These are phyloP conservation scores for Euphrasia arctica DNA, from an alignment of 305 asterid species.

Conservation along the genomic window DNA sequence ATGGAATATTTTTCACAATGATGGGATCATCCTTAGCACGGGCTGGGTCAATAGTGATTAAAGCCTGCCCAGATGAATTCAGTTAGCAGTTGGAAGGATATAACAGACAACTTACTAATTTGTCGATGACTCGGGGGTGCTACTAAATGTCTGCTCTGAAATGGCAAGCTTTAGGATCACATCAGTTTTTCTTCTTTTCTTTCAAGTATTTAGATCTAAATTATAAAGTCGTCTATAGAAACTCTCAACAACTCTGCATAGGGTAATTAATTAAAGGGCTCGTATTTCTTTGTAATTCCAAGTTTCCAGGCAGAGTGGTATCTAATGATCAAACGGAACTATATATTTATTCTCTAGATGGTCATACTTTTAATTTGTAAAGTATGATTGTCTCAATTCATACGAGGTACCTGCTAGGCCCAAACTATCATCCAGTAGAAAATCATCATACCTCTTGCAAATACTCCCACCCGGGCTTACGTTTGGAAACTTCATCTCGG, in stretches of 20 bases:
- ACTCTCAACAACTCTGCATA: constrained; percentile 12
- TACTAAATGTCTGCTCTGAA: background rate
- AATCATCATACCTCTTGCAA: constrained; percentile 71
- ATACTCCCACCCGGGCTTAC: constrained; percentile 96
- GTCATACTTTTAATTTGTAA: no score
- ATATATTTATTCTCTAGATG: background rate
- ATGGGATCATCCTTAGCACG: constrained; percentile 94
- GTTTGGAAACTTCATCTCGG: constrained; percentile 78
- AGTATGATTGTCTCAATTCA: background rate
- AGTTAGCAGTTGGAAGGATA: constrained; percentile 18
- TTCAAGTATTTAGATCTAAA: background rate
- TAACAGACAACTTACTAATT: background rate
- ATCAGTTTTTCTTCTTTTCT: background rate
- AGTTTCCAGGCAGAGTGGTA: constrained; percentile 14
- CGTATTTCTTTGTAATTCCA: background rate
- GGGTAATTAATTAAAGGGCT: background rate
- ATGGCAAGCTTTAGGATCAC: constrained; percentile 11
- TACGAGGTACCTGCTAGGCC: background rate
- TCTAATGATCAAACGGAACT: constrained; percentile 1
- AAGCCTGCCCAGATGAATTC: constrained; percentile 52
- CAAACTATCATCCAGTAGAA: background rate
- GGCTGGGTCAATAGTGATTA: constrained; percentile 82
- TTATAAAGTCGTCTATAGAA: background rate
- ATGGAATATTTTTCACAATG: constrained; percentile 73
- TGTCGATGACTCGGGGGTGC: constrained; percentile 14